Conservation (phyloP, 306 rosid species). For the Calophaca sinica region DNA sequence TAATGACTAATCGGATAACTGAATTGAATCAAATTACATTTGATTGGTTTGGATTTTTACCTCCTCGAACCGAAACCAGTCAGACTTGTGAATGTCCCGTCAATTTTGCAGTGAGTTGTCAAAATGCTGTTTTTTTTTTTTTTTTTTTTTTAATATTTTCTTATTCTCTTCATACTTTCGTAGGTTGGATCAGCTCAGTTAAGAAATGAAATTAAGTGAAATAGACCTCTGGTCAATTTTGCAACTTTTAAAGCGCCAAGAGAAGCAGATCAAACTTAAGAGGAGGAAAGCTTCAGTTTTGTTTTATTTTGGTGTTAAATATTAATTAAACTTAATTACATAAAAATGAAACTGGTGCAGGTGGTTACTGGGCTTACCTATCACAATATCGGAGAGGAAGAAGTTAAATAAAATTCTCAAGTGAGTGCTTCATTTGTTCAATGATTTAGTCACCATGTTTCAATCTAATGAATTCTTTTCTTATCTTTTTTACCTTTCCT, state of each 20-base stretch:
- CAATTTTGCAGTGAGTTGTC: not conserved
- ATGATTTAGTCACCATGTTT: constrained; percentile 28
- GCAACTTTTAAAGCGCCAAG: constrained; percentile 50
- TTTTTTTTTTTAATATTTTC: not conserved
- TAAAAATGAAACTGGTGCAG: constrained; percentile 48
- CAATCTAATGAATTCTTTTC: not conserved
- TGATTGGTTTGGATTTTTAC: not conserved
- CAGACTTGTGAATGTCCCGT: not conserved
- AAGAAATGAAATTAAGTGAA: constrained; percentile 38
- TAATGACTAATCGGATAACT: not conserved
- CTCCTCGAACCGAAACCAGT: not conserved
- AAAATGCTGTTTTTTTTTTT: not conserved
- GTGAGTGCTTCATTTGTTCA: constrained; percentile 41
- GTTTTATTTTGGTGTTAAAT: not conserved
- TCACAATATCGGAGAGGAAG: constrained; percentile 46
- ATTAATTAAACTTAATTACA: not conserved
- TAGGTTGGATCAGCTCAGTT: not conserved
- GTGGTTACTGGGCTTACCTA: constrained; percentile 74
- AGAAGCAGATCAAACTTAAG: constrained; percentile 62
- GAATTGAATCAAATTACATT: not conserved
- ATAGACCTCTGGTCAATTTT: constrained; percentile 53
- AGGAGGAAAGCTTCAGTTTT: constrained; percentile 51
- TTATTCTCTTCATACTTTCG: not conserved
- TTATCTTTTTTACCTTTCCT: not conserved
- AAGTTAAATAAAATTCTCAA: constrained; percentile 51